Base-by-base conservation (phyloP, 2,329 filamentous ascomycete genomes). In the Hortaea werneckii region DNA sequence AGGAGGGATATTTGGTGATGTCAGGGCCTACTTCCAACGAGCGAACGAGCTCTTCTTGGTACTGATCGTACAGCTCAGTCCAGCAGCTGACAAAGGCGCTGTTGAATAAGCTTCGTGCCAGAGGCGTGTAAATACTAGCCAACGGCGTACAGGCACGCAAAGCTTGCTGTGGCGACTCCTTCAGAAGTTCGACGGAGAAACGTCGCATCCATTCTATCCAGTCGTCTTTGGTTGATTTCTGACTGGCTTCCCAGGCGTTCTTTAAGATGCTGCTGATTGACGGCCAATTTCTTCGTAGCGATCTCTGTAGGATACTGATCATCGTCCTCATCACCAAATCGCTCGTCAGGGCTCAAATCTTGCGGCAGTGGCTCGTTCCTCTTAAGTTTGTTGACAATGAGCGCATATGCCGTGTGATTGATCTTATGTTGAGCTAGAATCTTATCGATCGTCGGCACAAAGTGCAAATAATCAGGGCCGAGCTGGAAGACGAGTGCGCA, bases 151-250 rank as follows among this genome's bases (percentile, higher is more conserved):
- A 98, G 38, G 92, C 92, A 53, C 92, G 79, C 1, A 99, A 74
- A 6, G 94, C 90, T 59, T 95, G 92, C 54, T 95, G 95, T 3
- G 92, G 94, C 1, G 89, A 96, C 63, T 98, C 94, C 50, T 89
- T 87, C 39, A 99, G 75, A 6, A 98, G 74, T 46, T 95, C 94
- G 30, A 95, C 90, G 61, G 90, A 96, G 68, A 98, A 95, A 28
- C 90, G 79, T 50, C 94, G 81, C 67, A 98, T 87, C 92, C 92
- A 99, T 65, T 99, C 92, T 58, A 95, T 87, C 92, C 92, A 99
- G 67, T 99, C 92, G 62, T 99, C 92, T 58, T 89, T 88, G 7
- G 92, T 99, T 0, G 90, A 95, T 62, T 95, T 95, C 50, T 94
- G 88, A 48, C 84, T 88, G 0, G 94, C 92, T 57, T 96, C 92